Conservation (phyloP, 257 asterid genomes). For the Paraleonurus japonicus region DNA sequence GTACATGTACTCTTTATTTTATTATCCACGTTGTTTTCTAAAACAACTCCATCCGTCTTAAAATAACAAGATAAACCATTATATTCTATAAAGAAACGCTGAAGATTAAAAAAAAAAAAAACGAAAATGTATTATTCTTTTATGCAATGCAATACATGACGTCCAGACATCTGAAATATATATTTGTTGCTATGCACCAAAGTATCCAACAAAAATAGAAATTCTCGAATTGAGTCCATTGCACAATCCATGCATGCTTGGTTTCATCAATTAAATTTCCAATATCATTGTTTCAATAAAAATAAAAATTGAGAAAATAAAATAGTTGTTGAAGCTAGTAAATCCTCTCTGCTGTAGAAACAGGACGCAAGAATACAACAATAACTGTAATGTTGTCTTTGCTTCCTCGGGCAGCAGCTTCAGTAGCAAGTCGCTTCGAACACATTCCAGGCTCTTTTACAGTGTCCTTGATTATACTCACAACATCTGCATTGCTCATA, state of each 20-base stretch:
- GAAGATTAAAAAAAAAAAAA: no score
- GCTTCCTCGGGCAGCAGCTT: constrained; percentile 86
- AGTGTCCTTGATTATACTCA: constrained; percentile 72
- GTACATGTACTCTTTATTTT: no score
- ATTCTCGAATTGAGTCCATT: background rate
- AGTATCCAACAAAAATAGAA: background rate
- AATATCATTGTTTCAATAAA: no score
- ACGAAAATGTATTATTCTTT: no score
- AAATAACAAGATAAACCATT: no score
- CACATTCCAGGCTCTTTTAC: constrained; percentile 98
- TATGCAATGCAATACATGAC: no score
- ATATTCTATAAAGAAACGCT: no score
- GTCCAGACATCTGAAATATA: no score
- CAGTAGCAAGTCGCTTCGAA: constrained; percentile 82
- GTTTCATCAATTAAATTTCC: background rate
- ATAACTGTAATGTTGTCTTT: constrained; percentile 86
- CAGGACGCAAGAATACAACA: constrained; percentile 75
- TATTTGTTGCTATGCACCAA: no score
- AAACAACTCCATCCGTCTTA: background rate
- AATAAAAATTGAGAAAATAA: background rate
- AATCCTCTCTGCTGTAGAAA: constrained; percentile 91
- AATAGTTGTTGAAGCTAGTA: constrained; percentile 39
- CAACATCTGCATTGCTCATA: constrained; percentile 67
- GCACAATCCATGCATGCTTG: background rate
- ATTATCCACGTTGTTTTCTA: background rate